Evolutionary conservation across 2,329 filamentous ascomycete genomes (phyloP), one percentile per base, ranked within the genome.

Genomic region (Cordyceps pruinosa): DNA sequence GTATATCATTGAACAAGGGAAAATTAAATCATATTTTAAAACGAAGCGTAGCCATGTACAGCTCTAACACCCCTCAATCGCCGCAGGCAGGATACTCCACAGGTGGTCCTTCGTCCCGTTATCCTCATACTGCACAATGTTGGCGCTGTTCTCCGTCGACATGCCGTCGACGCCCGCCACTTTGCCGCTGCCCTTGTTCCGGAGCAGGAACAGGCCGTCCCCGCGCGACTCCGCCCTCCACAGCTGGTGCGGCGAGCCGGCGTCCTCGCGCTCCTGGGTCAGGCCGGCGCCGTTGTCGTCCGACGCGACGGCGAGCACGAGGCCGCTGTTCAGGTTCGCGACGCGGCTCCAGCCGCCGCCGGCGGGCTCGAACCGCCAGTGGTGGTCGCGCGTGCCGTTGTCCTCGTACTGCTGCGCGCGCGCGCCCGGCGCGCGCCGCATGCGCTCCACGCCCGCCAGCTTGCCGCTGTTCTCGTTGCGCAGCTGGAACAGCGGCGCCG

Each of bases 391-490:
- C 15, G 59, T 48, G 32, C 48, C 56, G 37, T 59, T 58, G 23
- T 60, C 59, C 2, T 61, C 57, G 37, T 56, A 56, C 50, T 61
- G 60, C 41, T 60, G 60, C 3, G 59, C 50, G 17, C 44, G 47
- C 1, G 59, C 56, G 26, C 52, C 35, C 17, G 32, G 28, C 25
- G 21, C 17, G 6, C 15, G 23, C 5, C 26, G 53, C 34, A 17
- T 39, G 32, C 55, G 21, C 15, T 59, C 56, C 8, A 60, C 57
- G 53, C 56, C 59, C 56, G 59, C 58, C 25, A 60, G 30, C 41
- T 61, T 61, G 32, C 59, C 60, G 54, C 60, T 62, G 57, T 62
- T 56, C 21, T 48, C 61, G 57, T 61, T 61, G 49, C 56, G 57
- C 3, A 62, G 19, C 30, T 61, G 35, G 45, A 61, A 62, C 21